Evolutionary conservation across 169 alveolate genomes (phyloP).

Genomic region (Cryptosporidium parvum): DNA sequence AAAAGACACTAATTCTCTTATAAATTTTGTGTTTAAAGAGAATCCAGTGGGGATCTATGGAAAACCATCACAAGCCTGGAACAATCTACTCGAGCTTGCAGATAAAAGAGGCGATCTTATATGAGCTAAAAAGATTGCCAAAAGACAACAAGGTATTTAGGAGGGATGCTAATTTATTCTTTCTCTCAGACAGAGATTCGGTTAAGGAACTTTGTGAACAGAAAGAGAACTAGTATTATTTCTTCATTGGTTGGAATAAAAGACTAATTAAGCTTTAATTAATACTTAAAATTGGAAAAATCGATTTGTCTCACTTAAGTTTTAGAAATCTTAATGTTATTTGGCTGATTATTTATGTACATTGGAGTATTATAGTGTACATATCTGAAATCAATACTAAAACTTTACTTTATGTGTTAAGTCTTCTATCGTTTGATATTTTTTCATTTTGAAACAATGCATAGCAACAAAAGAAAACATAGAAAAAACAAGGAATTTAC

Average conservation of each 20-base stretch:
- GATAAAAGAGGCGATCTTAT: constrained; percentile 37
- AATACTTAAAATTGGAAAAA: neutral
- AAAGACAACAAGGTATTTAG: constrained; percentile 49
- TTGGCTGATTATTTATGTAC: constrained; percentile 17
- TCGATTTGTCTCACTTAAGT: neutral
- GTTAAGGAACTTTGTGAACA: constrained; percentile 41
- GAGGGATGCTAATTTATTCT: constrained; percentile 67
- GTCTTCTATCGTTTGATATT: neutral
- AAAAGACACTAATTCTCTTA: neutral
- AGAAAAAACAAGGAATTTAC: constrained; percentile 5
- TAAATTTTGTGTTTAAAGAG: constrained; percentile 21
- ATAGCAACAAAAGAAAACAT: constrained; percentile 14
- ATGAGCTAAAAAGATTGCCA: constrained; percentile 63
- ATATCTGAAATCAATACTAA: constrained; percentile 5
- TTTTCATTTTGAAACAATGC: neutral
- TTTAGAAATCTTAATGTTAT: neutral
- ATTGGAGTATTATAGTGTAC: constrained; percentile 42
- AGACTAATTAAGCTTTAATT: constrained; percentile 1
- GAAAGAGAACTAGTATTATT: neutral
- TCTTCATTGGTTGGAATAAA: neutral
- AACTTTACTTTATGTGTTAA: constrained; percentile 5
- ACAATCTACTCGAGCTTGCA: neutral
- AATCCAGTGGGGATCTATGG: constrained; percentile 48
- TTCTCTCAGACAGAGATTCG: constrained; percentile 61
- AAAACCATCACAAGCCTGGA: neutral